phyloP scores from a whole-genome alignment of 352 stramenopile genomes.

The Phytophthora nicotianae region DNA sequence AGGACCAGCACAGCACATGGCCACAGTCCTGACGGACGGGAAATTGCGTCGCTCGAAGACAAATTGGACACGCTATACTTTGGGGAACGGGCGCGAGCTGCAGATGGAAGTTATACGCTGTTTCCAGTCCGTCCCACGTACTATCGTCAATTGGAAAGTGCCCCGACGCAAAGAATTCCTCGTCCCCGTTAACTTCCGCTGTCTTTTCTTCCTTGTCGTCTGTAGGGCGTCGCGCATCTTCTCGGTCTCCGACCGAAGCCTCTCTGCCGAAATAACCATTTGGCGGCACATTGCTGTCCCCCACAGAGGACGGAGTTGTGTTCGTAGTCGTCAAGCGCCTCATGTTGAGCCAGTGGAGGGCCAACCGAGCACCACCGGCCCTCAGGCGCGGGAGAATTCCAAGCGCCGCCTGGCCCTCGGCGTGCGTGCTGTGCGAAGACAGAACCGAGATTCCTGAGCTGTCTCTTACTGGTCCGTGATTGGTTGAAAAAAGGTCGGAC shows the following conservation, averaged over 20 bases:
- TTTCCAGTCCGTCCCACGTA: slow-evolving; percentile 30
- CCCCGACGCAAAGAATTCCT: slow-evolving; percentile 18
- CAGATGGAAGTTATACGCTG: slow-evolving; percentile 35
- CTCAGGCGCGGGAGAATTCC: slow-evolving; percentile 19
- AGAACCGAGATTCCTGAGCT: slow-evolving; percentile 2
- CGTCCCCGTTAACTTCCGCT: slow-evolving; percentile 23
- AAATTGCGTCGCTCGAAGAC: slow-evolving; percentile 43
- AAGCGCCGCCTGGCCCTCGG: slow-evolving; percentile 12
- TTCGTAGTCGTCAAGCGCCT: slow-evolving; percentile 6
- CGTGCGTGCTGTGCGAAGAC: slow-evolving; percentile 16
- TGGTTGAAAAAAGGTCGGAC: slow-evolving; percentile 25
- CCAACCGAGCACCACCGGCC: slow-evolving; percentile 16
- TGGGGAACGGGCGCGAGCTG: slow-evolving; percentile 28
- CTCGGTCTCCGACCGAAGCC: neutral
- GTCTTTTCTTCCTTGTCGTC: slow-evolving; percentile 36
- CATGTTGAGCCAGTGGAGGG: slow-evolving; percentile 19
- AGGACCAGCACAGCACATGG: slow-evolving; percentile 56
- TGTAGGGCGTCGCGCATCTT: slow-evolving; percentile 4
- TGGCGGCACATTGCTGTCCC: slow-evolving; percentile 6
- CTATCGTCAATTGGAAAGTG: slow-evolving; percentile 22
- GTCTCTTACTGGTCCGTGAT: slow-evolving; percentile 21
- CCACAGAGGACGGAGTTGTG: neutral
- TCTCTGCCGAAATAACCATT: neutral
- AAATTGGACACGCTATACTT: slow-evolving; percentile 51
- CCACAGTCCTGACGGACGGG: slow-evolving; percentile 57